These are phyloP conservation scores for Cokeromyces recurvatus DNA, from an alignment of 371 early-diverging fungal genomes.

Conservation along the genomic window DNA sequence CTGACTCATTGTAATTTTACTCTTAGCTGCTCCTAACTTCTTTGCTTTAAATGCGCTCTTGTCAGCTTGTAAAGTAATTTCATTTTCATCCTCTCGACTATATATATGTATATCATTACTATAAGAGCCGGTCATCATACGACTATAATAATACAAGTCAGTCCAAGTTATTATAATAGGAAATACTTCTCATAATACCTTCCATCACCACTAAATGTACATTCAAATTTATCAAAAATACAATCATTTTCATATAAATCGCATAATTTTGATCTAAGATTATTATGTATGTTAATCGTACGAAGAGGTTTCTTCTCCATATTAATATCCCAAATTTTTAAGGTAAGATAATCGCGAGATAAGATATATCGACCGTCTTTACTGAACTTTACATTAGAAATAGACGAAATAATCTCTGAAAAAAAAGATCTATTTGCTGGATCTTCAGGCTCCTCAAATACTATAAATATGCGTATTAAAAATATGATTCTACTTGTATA, in stretches of 20 bases:
- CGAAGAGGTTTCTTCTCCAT: conserved; percentile 93
- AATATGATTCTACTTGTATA: not conserved
- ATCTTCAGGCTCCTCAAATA: conserved; percentile 94
- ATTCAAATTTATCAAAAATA: conserved; percentile 99
- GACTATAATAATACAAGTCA: conserved; percentile 58
- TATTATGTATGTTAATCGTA: conserved; percentile 94
- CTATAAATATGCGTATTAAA: conserved; percentile 35
- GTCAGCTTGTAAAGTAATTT: conserved; percentile 92
- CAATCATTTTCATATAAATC: conserved; percentile 98
- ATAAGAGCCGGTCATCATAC: conserved; percentile 91
- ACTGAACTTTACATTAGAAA: conserved; percentile 95
- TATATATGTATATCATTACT: conserved; percentile 94
- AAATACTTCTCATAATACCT: conserved; percentile 58
- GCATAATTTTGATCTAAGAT: conserved; percentile 89
- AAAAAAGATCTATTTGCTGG: conserved; percentile 93
- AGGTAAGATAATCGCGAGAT: conserved; percentile 92
- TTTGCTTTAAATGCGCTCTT: conserved; percentile 95
- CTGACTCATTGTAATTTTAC: conserved; percentile 31
- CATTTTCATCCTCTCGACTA: conserved; percentile 64
- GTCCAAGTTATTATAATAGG: too few species aligned
- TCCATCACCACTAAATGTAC: conserved; percentile 94
- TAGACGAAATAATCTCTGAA: conserved; percentile 97
- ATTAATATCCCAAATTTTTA: conserved; percentile 98
- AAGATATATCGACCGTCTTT: conserved; percentile 94
- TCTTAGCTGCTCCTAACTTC: conserved; percentile 59